A percentile compares a stretch with the other conserved stretches of the same genome.
phyloP scores from a whole-genome alignment of 768 basidiomycete species.

The Collybia nuda region DNA sequence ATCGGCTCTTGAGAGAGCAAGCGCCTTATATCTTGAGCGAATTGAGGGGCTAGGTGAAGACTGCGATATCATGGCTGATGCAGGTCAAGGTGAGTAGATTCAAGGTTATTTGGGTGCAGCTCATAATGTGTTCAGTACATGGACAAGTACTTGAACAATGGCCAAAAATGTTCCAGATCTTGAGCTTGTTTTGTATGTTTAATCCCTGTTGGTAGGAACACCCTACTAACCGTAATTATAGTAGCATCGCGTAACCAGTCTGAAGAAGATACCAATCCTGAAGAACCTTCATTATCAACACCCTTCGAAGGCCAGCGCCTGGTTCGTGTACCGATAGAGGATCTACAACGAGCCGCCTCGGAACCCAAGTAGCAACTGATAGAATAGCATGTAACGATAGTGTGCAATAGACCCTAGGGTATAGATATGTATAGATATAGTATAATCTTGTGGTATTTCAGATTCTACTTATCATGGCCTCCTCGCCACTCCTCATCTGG shows the following conservation, averaged over 20 bases:
- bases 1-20: slow-evolving; percentile 66
- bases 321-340: slow-evolving; percentile 74
- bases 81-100: slow-evolving; percentile 56
- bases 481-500: slow-evolving; percentile 45
- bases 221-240: slow-evolving; percentile 19
- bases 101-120: not conserved
- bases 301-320: slow-evolving; percentile 53
- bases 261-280: slow-evolving; percentile 19
- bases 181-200: slow-evolving; percentile 64
- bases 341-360: slow-evolving; percentile 41
- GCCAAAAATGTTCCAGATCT: slow-evolving; percentile 81
- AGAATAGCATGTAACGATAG: slow-evolving; percentile 7
- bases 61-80: slow-evolving; percentile 76
- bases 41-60: slow-evolving; percentile 71
- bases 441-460: not conserved
- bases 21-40: slow-evolving; percentile 61
- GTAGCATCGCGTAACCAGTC: slow-evolving; percentile 48
- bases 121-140: slow-evolving; percentile 45
- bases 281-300: slow-evolving; percentile 4
- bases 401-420: not conserved
- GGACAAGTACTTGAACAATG: slow-evolving; percentile 79
- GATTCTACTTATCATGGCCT: slow-evolving; percentile 31
- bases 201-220: not conserved
- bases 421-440: not conserved
- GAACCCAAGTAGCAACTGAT: slow-evolving; percentile 8